Percentiles rank a stretch among this genome's conserved stretches.
Conservation (phyloP, 371 early-diverging fungal genomes). For the Mucor velutinosus region DNA sequence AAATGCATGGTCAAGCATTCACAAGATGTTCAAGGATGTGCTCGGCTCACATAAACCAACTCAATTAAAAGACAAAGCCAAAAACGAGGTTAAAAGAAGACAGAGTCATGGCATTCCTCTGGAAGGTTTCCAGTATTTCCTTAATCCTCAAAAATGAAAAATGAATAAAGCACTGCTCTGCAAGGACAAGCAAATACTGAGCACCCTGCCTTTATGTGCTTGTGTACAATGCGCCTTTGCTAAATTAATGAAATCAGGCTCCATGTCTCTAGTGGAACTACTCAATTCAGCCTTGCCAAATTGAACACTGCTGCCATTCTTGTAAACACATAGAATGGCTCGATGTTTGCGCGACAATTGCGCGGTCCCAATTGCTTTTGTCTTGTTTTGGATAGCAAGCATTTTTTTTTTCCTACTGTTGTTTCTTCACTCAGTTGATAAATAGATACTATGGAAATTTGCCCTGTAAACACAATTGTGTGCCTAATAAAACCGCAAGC, state of each 20-base stretch:
- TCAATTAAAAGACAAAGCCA: not conserved
- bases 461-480: not conserved
- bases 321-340: too few species aligned
- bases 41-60: not conserved
- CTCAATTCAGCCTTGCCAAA: too few species aligned
- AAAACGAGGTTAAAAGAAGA: not conserved
- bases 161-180: not conserved
- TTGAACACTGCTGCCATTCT: too few species aligned
- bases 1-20: not conserved
- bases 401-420: not conserved
- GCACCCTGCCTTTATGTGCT: too few species aligned
- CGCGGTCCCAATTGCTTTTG: not conserved
- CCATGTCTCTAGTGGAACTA: too few species aligned
- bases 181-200: not conserved
- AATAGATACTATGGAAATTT: not conserved
- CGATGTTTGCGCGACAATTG: not conserved
- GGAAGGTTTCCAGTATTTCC: not conserved
- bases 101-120: not conserved
- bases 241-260: too few species aligned
- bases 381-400: not conserved
- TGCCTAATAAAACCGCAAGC: not conserved
- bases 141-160: not conserved
- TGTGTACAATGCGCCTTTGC: too few species aligned
- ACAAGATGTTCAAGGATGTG: too few species aligned
- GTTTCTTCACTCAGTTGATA: not conserved